Base-by-base conservation (phyloP, 2,329 filamentous ascomycete genomes). In the Didymella sp. region DNA sequence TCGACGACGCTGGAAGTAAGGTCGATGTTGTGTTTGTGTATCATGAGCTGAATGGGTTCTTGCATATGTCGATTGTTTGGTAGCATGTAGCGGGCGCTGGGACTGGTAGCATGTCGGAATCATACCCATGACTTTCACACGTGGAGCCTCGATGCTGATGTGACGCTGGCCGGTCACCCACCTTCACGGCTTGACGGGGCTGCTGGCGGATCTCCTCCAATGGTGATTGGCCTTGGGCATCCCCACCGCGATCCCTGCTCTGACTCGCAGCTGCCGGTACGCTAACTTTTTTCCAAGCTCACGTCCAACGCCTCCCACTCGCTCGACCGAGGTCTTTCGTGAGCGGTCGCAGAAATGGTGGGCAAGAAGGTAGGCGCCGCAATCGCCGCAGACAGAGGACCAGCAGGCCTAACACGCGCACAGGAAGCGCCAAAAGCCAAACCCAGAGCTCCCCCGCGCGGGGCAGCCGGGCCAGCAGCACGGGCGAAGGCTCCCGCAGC, bases 371-470 rank as follows among this genome's bases (percentile, higher is more conserved):
- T 71, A 61, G 2, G 45, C 3, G 37, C 17, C 17, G 22, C n/a
- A 31, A 13, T 1, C 3, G 13, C 15, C 12, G 37, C 17, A 8
- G 9, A 12, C 4, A n/a, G 8, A 28, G 9, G 17, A 9, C 6
- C 33, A 15, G n/a, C 8, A 22, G 11, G 19, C 41, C 62, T 69
- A 53, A 69, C 44, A 33, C 30, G 43, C 22, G 28, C 42, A 31
- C 51, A 74, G 70, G 71, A 73, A 63, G 57, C 55, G 37, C 58
- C 65, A 47, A 70, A 63, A 33, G 59, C 61, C 24, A 71, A 67
- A 42, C 64, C 71, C 22, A 69, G 61, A 62, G 64, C 68, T 64
- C 62, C 70, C 66, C 69, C 70, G 64, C 71, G 70, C 68, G 69
- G 69, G 70, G 69, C 61, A 60, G 56, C 60, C 46, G 66, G 58